Evolutionary conservation across 306 rosid genomes (phyloP).

Genomic region (Cotoneaster glaucophyllus): DNA sequence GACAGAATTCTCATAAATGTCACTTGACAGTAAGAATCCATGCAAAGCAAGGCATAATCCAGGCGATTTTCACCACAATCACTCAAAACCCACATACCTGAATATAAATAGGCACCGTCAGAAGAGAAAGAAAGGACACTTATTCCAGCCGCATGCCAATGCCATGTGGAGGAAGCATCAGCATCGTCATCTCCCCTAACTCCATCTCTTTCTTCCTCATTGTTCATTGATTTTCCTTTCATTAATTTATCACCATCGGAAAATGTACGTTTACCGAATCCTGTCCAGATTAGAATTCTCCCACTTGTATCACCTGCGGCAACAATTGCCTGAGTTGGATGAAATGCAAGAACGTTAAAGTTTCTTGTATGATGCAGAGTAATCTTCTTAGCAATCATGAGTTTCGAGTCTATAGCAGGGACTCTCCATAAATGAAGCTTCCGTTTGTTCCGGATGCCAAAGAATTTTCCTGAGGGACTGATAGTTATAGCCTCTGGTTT

Average conservation of each 20-base stretch:
- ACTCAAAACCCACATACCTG: slow-evolving; percentile 40
- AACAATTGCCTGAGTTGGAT: slow-evolving; percentile 64
- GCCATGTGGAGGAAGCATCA: slow-evolving; percentile 80
- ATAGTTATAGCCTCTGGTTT: slow-evolving; percentile 47
- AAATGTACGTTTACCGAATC: slow-evolving; percentile 53
- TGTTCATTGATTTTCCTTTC: slow-evolving; percentile 22
- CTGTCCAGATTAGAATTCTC: slow-evolving; percentile 81
- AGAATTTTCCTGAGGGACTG: slow-evolving; percentile 62
- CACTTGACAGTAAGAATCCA: background rate
- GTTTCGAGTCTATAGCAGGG: slow-evolving; percentile 42
- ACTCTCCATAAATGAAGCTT: slow-evolving; percentile 69
- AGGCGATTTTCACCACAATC: slow-evolving; percentile 4
- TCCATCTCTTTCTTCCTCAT: slow-evolving; percentile 57
- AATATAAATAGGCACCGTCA: slow-evolving; percentile 81
- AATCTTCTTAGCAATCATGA: slow-evolving; percentile 40
- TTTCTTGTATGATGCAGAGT: slow-evolving; percentile 74
- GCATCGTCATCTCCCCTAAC: slow-evolving; percentile 82
- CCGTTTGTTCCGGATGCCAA: slow-evolving; percentile 63
- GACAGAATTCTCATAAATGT: slow-evolving; percentile 18
- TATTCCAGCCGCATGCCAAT: slow-evolving; percentile 80
- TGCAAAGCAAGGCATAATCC: background rate
- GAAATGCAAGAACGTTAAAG: slow-evolving; percentile 61
- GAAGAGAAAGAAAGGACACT: slow-evolving; percentile 63
- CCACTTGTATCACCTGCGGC: slow-evolving; percentile 93
- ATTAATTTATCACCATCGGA: slow-evolving; percentile 12